phyloP scores from a whole-genome alignment of 2,329 filamentous ascomycete species.

The Sporothrix globosa region DNA sequence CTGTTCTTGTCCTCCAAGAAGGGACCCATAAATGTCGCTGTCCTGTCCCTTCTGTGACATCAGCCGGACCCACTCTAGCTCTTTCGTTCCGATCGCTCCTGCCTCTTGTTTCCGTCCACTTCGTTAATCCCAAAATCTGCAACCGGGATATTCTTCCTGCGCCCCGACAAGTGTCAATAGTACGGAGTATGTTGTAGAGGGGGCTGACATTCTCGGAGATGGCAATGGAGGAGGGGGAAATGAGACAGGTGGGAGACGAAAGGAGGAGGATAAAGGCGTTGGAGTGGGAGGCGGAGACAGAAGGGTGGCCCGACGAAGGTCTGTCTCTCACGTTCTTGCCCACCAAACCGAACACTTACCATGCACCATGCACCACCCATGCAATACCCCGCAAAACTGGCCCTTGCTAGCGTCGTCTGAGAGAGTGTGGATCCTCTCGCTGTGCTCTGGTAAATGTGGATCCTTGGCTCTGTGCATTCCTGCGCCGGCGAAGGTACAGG shows the following conservation, averaged over 20 bases:
- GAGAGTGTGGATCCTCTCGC: background rate
- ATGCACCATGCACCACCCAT: slow-evolving; percentile 15
- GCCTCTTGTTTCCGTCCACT: background rate
- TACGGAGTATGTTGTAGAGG: background rate
- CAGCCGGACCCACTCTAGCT: slow-evolving; percentile 29
- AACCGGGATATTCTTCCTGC: background rate
- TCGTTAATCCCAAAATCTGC: background rate
- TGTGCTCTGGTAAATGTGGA: slow-evolving; percentile 1
- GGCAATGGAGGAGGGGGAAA: background rate
- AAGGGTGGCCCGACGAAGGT: background rate
- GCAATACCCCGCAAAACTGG: slow-evolving; percentile 34
- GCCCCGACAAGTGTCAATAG: background rate
- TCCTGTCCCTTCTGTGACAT: slow-evolving; percentile 25
- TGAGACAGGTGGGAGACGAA: background rate
- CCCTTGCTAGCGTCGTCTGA: slow-evolving; percentile 22
- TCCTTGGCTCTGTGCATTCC: background rate
- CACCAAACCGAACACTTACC: background rate
- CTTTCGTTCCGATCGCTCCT: slow-evolving; percentile 10
- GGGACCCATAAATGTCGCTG: slow-evolving; percentile 8
- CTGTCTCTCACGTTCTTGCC: slow-evolving; percentile 7
- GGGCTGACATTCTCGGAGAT: background rate
- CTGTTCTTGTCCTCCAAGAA: background rate
- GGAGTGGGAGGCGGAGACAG: background rate
- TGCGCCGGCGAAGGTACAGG: background rate
- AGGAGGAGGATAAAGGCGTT: background rate